phyloP scores from a whole-genome alignment of 805 yeast species.

The Saccharomycopsis synnaedendra region DNA sequence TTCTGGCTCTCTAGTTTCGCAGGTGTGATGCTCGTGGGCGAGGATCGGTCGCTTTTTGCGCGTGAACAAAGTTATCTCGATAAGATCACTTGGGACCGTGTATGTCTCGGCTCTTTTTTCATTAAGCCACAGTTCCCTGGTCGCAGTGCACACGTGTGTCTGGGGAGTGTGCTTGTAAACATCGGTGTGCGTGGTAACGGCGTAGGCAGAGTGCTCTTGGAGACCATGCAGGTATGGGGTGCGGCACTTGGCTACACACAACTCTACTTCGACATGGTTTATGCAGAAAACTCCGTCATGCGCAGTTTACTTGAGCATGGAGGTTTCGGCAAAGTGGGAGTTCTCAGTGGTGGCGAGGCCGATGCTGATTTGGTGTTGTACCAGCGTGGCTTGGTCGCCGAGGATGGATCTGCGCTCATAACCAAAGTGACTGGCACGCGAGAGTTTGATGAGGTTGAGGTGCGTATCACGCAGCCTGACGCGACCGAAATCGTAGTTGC shows the following conservation, averaged over 20 bases:
- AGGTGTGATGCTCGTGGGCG: conserved; percentile 74
- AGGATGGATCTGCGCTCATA: neutral
- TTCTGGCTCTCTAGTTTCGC: conserved; percentile 86
- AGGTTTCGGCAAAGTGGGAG: conserved; percentile 69
- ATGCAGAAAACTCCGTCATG: conserved; percentile 80
- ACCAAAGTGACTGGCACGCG: neutral
- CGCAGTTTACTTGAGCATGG: conserved; percentile 66
- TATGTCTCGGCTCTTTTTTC: conserved; percentile 80
- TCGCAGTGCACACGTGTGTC: conserved; percentile 84
- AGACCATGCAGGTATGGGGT: conserved; percentile 85
- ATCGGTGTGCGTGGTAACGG: conserved; percentile 91
- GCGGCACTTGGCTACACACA: conserved; percentile 80
- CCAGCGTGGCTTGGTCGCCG: neutral
- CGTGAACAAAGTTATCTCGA: conserved; percentile 20
- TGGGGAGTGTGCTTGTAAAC: conserved; percentile 80
- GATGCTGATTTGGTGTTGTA: neutral
- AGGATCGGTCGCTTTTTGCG: conserved; percentile 37
- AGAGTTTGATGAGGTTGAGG: neutral
- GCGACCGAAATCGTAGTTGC: conserved; percentile 1
- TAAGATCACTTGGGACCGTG: conserved; percentile 71
- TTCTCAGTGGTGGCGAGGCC: conserved; percentile 79
- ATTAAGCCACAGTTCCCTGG: conserved; percentile 90
- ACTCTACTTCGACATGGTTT: conserved; percentile 73
- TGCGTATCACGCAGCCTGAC: conserved; percentile 3
- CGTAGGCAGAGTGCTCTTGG: conserved; percentile 75